A percentile compares a stretch with the other conserved stretches of the same genome.
These are phyloP conservation scores for Aspergillus nidulans DNA, from an alignment of 495 filamentous ascomycete genomes.

Conservation along the genomic window DNA sequence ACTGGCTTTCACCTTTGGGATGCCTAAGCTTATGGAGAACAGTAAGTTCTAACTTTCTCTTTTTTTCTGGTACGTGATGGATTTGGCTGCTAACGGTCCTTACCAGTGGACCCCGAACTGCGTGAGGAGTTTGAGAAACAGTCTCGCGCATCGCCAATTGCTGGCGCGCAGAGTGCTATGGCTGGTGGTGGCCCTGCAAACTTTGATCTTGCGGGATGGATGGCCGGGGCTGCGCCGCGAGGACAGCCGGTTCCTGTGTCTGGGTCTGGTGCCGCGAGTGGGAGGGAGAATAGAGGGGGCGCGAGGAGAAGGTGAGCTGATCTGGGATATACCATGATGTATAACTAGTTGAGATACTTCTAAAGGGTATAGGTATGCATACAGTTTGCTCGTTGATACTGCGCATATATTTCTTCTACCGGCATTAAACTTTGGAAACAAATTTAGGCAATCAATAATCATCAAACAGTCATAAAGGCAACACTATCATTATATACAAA, in stretches of 20 bases:
- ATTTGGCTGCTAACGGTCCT: neutral
- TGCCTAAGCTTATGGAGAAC: constrained; percentile 93
- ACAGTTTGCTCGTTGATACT: neutral
- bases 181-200: constrained; percentile 45
- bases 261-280: constrained; percentile 29
- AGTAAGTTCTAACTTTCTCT: constrained; percentile 56
- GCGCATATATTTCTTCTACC: neutral
- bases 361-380: neutral
- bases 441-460: neutral
- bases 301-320: constrained; percentile 29
- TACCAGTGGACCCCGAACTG: constrained; percentile 88
- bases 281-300: constrained; percentile 31
- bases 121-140: constrained; percentile 87
- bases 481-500: neutral
- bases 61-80: neutral
- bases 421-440: neutral
- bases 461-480: neutral
- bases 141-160: constrained; percentile 68
- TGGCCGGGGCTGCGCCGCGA: constrained; percentile 51
- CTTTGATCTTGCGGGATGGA: constrained; percentile 84
- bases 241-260: constrained; percentile 20
- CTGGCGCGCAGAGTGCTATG: constrained; percentile 37
- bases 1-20: constrained; percentile 74
- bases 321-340: neutral
- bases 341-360: neutral